Evolutionary conservation across 805 yeast genomes (phyloP), one percentile per base, ranked within the genome.

Genomic region (Candida taoyuanica): DNA sequence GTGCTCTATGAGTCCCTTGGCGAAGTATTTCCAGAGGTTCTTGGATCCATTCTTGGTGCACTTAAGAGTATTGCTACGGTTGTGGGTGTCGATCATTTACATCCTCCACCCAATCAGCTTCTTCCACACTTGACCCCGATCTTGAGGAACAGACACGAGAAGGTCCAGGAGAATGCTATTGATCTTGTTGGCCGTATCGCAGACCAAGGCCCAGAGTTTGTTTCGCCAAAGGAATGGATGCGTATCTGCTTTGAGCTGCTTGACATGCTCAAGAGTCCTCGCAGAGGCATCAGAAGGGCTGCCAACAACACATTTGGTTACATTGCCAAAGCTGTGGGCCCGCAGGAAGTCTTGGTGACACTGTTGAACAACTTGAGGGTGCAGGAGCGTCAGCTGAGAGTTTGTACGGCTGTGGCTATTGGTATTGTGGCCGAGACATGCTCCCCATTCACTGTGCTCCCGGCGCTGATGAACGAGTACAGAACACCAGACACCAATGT

Each of bases 191-290:
- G 96, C 2, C 67, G 76, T 35, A 81, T 91, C 38, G 96, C 98
- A 0, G 76, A 72, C 34, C 70, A 76, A 31, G 89, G 85, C 8
- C 80, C 95, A 1, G 94, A 85, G 46, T 76, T 77, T 39, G 85
- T 88, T 13, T 78, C 88, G 26, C 95, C 96, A 3, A 78, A 86
- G 44, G 99, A 93, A 60, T 93, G 98, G 99, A 86, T 93, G 91
- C 71, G 98, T 46, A 85, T 91, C 18, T 85, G 96, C 53, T 87
- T 85, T 60, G 96, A 89, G 53, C 68, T 93, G 24, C 62, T 93
- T 32, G 98, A 93, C 49, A 79, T 91, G 79, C 70, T 93, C 42
- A 87, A 86, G 55, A 81, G 95, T 17, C 76, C 84, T 5, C 76
- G 76, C 40, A 86, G 83, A 51, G 68, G 80, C 12, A 85, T 89